Conservation (phyloP, 306 rosid genomes). For the Neltuma alba region DNA sequence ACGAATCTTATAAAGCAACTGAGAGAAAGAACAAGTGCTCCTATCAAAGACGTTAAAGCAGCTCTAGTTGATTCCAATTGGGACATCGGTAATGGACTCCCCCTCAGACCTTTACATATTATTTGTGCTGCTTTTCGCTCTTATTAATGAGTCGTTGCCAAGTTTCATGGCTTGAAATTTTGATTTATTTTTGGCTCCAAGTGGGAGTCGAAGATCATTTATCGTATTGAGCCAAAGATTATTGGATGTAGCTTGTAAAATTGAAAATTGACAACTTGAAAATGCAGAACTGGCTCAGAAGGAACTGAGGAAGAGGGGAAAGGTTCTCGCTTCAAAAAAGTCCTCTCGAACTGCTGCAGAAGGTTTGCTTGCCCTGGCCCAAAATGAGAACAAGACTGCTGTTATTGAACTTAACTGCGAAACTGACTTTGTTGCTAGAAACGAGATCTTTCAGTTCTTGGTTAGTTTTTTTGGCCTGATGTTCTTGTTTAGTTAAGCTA, state of each 20-base stretch:
- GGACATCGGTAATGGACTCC: constrained; percentile 60
- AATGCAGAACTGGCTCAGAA: constrained; percentile 77
- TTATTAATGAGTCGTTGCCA: not conserved
- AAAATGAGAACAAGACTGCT: constrained; percentile 55
- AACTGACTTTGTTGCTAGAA: constrained; percentile 93
- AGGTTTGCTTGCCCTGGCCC: constrained; percentile 85
- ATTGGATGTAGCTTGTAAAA: not conserved
- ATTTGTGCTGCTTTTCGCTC: not conserved
- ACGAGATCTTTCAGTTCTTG: constrained; percentile 83
- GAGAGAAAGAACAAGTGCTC: constrained; percentile 86
- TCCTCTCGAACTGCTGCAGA: constrained; percentile 80
- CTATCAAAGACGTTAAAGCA: constrained; percentile 86
- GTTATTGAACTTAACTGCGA: constrained; percentile 94
- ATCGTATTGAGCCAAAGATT: not conserved
- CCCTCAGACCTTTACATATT: not conserved
- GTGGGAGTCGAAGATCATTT: not conserved
- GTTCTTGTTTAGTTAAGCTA: too few species aligned
- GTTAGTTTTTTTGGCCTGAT: too few species aligned
- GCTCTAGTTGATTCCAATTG: constrained; percentile 82
- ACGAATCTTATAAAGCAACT: constrained; percentile 71
- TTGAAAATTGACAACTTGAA: not conserved
- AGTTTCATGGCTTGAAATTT: not conserved
- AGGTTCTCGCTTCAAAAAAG: constrained; percentile 78
- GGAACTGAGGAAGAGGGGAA: constrained; percentile 84
- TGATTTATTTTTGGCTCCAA: not conserved